A percentile compares a stretch with the other conserved stretches of the same genome.
Evolutionary conservation across 2,329 filamentous ascomycete species (phyloP).

Genomic region (Trichophyton schoenleinii): DNA sequence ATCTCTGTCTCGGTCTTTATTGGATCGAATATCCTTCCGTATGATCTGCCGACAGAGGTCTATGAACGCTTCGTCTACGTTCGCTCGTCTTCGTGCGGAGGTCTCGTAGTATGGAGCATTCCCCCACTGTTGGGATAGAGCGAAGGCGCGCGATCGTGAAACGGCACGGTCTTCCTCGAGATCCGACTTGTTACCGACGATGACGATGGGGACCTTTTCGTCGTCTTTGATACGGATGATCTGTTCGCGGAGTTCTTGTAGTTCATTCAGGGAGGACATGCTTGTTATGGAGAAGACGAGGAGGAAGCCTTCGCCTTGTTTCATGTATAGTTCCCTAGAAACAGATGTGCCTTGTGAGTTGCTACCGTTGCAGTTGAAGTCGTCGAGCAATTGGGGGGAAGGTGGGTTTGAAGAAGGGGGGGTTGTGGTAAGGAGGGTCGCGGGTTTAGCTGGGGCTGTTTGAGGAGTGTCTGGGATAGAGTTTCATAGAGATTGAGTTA

Average conservation of each 20-base stretch:
- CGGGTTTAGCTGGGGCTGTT: background rate
- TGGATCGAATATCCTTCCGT: conserved; percentile 46
- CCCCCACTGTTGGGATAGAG: conserved; percentile 75
- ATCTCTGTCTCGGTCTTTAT: conserved; percentile 23
- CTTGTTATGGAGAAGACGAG: conserved; percentile 88
- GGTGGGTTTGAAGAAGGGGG: background rate
- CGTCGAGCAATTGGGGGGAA: background rate
- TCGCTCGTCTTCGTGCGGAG: conserved; percentile 67
- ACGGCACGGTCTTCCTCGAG: conserved; percentile 75
- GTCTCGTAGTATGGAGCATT: conserved; percentile 84
- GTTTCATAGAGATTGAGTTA: conserved; percentile 22
- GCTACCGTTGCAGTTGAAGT: background rate
- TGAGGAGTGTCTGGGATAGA: background rate
- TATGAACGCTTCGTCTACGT: conserved; percentile 81
- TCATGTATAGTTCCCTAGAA: conserved; percentile 72
- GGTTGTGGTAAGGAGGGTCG: background rate
- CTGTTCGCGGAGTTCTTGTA: conserved; percentile 70
- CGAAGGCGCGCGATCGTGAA: conserved; percentile 64
- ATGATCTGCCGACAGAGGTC: conserved; percentile 77
- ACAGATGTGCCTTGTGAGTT: background rate
- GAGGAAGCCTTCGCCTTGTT: conserved; percentile 80
- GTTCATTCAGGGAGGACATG: conserved; percentile 66
- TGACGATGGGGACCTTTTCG: conserved; percentile 71
- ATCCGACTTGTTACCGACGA: conserved; percentile 86
- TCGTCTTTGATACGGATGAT: conserved; percentile 87